Evolutionary conservation across 495 filamentous ascomycete genomes (phyloP).

Genomic region (Xylaria sp.): DNA sequence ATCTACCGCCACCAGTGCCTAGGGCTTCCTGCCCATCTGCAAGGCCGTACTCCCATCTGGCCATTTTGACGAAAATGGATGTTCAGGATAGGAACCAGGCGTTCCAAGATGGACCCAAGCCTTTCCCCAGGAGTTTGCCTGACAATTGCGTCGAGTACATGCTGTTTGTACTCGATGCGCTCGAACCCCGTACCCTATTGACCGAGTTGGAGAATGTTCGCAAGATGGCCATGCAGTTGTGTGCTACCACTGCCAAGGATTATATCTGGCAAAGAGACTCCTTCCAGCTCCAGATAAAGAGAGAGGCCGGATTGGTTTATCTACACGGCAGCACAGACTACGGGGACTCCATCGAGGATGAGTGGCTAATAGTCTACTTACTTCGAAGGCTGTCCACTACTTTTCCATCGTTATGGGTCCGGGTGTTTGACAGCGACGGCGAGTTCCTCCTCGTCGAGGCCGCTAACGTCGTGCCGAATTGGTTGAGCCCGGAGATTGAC

Average conservation of each 20-base stretch:
- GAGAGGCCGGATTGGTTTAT: constrained; percentile 62
- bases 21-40: neutral
- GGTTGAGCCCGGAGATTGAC: constrained; percentile 92
- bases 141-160: constrained; percentile 91
- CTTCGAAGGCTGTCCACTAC: constrained; percentile 80
- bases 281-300: constrained; percentile 65
- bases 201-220: constrained; percentile 73
- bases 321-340: constrained; percentile 80
- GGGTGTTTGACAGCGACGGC: constrained; percentile 85
- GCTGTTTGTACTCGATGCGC: constrained; percentile 71
- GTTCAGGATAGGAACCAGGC: constrained; percentile 35
- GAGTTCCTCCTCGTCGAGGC: constrained; percentile 96
- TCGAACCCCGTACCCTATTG: constrained; percentile 56
- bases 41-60: neutral
- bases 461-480: constrained; percentile 82
- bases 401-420: constrained; percentile 80
- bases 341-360: constrained; percentile 93
- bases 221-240: constrained; percentile 67
- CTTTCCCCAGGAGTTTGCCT: constrained; percentile 76
- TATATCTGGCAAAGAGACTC: constrained; percentile 96
- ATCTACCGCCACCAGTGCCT: no score
- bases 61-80: constrained; percentile 26
- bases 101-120: constrained; percentile 58
- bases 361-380: constrained; percentile 94
- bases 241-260: constrained; percentile 69